Conservation (phyloP, 495 filamentous ascomycete species). For the Umbilicaria muhlenbergii region DNA sequence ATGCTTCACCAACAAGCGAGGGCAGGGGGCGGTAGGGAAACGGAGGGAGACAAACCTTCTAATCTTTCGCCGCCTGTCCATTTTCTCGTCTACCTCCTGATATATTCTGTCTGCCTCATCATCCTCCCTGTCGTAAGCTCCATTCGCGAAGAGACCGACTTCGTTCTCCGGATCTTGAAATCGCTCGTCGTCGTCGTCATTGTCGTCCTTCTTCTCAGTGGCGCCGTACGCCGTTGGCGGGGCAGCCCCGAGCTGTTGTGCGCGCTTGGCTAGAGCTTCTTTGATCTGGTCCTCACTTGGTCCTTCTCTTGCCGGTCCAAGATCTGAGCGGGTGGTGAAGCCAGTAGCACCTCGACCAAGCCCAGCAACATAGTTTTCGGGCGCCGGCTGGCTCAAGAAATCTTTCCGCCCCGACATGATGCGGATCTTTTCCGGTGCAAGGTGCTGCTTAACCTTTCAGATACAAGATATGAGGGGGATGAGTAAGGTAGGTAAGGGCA, state of each 20-base stretch:
- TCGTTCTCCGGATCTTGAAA: conserved; percentile 97
- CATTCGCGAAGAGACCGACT: conserved; percentile 84
- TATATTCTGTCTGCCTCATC: conserved; percentile 96
- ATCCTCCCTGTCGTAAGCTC: conserved; percentile 88
- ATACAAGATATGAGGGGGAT: too few species aligned
- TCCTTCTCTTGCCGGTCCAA: conserved; percentile 90
- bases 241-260: conserved; percentile 65
- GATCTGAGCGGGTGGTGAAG: conserved; percentile 93
- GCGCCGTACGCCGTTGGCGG: conserved; percentile 66
- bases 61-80: conserved; percentile 71
- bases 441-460: too few species aligned
- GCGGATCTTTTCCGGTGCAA: too few species aligned
- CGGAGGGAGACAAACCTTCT: conserved; percentile 64
- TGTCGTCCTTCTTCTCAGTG: conserved; percentile 57
- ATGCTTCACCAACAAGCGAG: conserved; percentile 23
- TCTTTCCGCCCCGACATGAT: conserved; percentile 55
- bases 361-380: conserved; percentile 97
- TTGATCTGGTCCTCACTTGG: conserved; percentile 98
- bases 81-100: conserved; percentile 86
- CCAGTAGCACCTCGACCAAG: conserved; percentile 94
- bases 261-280: conserved; percentile 83
- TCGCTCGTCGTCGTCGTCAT: conserved; percentile 67
- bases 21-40: conserved; percentile 10
- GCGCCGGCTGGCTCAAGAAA: conserved; percentile 80
- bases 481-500: too few species aligned